These are phyloP conservation scores for Trichoderma oligosporum DNA, from an alignment of 2,329 filamentous ascomycete genomes.

Conservation along the genomic window DNA sequence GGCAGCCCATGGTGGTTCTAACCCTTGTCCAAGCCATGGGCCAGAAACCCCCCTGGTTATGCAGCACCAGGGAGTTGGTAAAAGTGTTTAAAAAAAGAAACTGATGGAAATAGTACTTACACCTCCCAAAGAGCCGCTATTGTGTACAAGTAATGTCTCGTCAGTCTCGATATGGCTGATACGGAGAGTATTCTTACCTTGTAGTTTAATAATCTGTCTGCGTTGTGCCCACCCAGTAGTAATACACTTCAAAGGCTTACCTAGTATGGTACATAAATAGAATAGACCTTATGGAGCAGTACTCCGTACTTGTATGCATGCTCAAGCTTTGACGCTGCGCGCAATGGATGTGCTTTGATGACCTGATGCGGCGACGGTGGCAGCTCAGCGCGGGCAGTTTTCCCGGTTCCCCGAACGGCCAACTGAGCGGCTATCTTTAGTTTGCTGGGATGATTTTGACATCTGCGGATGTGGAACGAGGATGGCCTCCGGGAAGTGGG, in stretches of 20 bases:
- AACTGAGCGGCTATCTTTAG: conserved; percentile 13
- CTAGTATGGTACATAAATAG: no score
- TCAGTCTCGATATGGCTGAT: not conserved
- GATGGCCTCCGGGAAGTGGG: conserved; percentile 12
- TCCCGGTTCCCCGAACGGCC: conserved; percentile 17
- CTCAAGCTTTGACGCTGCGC: not conserved
- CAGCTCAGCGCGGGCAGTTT: not conserved
- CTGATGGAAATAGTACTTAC: conserved; percentile 10
- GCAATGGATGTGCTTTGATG: not conserved
- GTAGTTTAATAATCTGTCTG: no score
- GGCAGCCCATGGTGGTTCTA: not conserved
- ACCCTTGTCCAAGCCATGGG: not conserved
- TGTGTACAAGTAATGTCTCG: not conserved
- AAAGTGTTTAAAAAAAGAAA: conserved; percentile 7
- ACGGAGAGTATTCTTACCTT: not conserved
- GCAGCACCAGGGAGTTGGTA: conserved; percentile 18
- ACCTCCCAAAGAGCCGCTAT: conserved; percentile 11
- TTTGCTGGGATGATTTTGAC: conserved; percentile 18
- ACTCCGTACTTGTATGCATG: not conserved
- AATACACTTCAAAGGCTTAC: no score
- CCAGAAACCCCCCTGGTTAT: conserved; percentile 2
- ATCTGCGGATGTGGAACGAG: conserved; percentile 15
- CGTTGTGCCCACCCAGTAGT: no score
- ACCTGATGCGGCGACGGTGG: conserved; percentile 6
- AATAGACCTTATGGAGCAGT: no score